phyloP scores from a whole-genome alignment of 1,139 yeast species.

The Wickerhamiella infanticola region DNA sequence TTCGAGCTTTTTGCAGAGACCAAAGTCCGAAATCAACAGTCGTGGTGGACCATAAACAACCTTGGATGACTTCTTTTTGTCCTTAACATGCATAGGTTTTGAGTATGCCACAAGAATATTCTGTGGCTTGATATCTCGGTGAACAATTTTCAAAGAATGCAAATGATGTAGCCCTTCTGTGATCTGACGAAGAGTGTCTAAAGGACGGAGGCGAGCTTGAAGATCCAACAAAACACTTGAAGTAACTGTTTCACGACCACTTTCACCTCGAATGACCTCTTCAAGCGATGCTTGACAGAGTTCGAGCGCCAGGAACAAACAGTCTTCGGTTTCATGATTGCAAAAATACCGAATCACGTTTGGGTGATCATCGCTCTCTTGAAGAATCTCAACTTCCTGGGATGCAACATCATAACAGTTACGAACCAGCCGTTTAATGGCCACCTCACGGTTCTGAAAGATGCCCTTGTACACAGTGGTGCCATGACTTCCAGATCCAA shows the following conservation, averaged over 20 bases:
- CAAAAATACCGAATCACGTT: conserved; percentile 88
- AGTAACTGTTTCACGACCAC: neutral
- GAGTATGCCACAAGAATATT: conserved; percentile 77
- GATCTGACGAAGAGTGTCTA: conserved; percentile 55
- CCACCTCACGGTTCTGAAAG: conserved; percentile 87
- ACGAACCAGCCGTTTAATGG: conserved; percentile 82
- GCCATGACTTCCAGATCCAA: conserved; percentile 96
- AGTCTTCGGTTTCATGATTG: conserved; percentile 75
- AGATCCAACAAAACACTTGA: conserved; percentile 1
- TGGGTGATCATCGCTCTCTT: conserved; percentile 94
- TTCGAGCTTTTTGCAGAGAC: conserved; percentile 82
- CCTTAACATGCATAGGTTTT: conserved; percentile 21
- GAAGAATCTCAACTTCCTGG: conserved; percentile 77
- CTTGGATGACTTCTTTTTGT: conserved; percentile 11
- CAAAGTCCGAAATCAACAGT: conserved; percentile 84
- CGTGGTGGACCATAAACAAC: conserved; percentile 32
- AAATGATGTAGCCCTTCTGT: conserved; percentile 76
- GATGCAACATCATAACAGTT: conserved; percentile 92
- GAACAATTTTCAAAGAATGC: conserved; percentile 84
- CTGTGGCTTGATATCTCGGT: conserved; percentile 91
- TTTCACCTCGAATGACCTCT: conserved; percentile 51
- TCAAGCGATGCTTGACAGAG: conserved; percentile 80
- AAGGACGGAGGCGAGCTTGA: conserved; percentile 23
- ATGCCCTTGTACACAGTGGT: conserved; percentile 85
- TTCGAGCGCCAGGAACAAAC: conserved; percentile 84